Evolutionary conservation across 2,329 filamentous ascomycete species (phyloP), one percentile per base, ranked within the genome.

Genomic region (Neopestalotiopsis clavispora): DNA sequence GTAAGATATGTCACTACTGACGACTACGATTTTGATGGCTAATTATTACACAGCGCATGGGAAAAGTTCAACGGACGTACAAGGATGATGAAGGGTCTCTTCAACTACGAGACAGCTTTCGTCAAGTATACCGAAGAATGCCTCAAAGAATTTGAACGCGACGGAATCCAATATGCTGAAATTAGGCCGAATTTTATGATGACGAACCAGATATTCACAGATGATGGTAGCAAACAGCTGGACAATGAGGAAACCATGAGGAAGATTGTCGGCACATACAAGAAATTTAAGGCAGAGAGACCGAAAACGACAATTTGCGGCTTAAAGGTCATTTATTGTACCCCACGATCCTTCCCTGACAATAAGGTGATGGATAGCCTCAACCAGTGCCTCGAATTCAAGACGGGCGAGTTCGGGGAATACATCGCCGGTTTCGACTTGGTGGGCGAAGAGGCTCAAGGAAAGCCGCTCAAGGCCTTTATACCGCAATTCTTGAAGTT

Each of bases 371-470:
- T 80, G 65, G 75, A 75, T 4, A 84, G 87, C 17, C 79, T 90
- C 69, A 75, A 82, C 42, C 84, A 89, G 71, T 90, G 87, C 71
- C 83, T 89, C 69, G 76, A 82, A 28, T 78, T 90, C 70, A 89
- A 89, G 76, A 74, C 28, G 28, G 62, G 81, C 45, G 74, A 81
- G 57, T 89, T 82, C 73, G 82, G 80, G 0, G 71, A 86, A 38
- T 81, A 89, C 9, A 85, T 90, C 23, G 89, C 87, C 67, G 86
- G 88, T 4, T 90, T 89, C 70, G 88, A 90, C 77, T 81, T 90
- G 6, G 87, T 90, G 0, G 88, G 88, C 4, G 87, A 90, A 77
- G 87, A 90, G 73, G 80, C 85, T 60, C 83, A 84, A 10, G 85
- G 85, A 64, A 78, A 83, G 69, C 86, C 89, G 45, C 81, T 87